phyloP scores from a whole-genome alignment of 2,329 filamentous ascomycete species.

The Thielaviopsis populi region DNA sequence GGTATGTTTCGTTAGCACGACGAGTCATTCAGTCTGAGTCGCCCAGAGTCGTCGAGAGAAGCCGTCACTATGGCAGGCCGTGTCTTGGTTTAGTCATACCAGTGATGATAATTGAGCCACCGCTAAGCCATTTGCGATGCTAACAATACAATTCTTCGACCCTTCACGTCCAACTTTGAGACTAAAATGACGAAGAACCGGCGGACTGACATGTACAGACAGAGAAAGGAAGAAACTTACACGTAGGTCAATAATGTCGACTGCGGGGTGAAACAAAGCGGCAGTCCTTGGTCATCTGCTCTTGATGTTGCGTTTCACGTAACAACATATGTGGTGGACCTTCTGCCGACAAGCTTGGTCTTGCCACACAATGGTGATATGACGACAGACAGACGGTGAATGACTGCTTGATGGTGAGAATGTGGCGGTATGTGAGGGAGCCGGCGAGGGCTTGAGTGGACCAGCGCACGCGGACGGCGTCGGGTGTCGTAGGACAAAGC shows the following conservation, averaged over 20 bases:
- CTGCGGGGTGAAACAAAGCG: background rate
- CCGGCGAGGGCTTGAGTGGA: too few relatives aligned
- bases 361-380: background rate
- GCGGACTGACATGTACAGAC: background rate
- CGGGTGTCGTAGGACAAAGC: too few relatives aligned
- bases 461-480: too few relatives aligned
- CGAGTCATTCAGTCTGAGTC: background rate
- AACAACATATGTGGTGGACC: background rate
- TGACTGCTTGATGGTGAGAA: background rate
- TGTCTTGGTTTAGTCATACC: background rate
- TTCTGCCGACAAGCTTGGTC: background rate
- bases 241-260: background rate
- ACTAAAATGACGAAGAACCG: background rate
- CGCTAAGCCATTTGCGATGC: background rate
- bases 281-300: background rate
- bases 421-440: background rate
- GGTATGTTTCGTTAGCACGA: background rate
- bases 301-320: background rate
- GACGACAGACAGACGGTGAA: background rate
- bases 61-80: background rate
- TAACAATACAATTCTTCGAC: background rate
- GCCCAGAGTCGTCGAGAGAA: background rate
- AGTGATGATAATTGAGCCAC: background rate
- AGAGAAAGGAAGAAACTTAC: background rate
- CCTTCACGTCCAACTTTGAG: background rate